Base-by-base conservation (phyloP, 768 basidiomycete genomes). In the Pleurotus platypus region DNA sequence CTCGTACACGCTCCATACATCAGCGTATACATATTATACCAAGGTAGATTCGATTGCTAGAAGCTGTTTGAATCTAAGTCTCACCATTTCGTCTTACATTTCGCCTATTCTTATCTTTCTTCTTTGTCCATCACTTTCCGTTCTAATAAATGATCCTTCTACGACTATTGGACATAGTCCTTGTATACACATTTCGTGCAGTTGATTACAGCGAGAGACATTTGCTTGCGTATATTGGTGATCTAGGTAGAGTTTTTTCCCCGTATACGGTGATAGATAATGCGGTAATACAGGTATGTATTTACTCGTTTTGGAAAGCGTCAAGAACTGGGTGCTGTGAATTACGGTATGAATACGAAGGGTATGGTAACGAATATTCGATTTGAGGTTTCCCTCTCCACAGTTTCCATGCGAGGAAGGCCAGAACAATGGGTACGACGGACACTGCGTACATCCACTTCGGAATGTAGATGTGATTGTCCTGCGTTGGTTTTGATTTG, bases 361-460 rank as follows among this genome's bases (percentile, higher is more conserved):
- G 35, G 51, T 40, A 54, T 40, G 35, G 37, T 30, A 53, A 24
- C 38, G 51, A 39, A 42, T 40, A 53, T 39, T 53, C 51, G 18
- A 30, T 53, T 13, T 24, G n/a, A 13, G n/a, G 4, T 16, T 16
- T 15, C 15, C 51, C 16, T 53, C 51, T 54, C 39, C 51, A 39
- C 3, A 42, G 11, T 24, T 22, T 42, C 51, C 51, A 37, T 15
- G 47, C 47, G n/a, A 55, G 42, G 16, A 48, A 16, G 55, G 12
- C 26, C 30, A 57, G 11, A 26, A 38, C 11, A 35, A 60, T 45
- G 9, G 63, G 55, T 8, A 47, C 63, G 47, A 67, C 62, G 15
- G 38, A 48, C 64, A 69, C 62, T 13, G 64, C 55, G 26, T 54
- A 54, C 24, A 30, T 54, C 51, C 51, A 54, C n/a, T 39, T 39